Conservation (phyloP, 768 basidiomycete genomes). For the Mycena metata region DNA sequence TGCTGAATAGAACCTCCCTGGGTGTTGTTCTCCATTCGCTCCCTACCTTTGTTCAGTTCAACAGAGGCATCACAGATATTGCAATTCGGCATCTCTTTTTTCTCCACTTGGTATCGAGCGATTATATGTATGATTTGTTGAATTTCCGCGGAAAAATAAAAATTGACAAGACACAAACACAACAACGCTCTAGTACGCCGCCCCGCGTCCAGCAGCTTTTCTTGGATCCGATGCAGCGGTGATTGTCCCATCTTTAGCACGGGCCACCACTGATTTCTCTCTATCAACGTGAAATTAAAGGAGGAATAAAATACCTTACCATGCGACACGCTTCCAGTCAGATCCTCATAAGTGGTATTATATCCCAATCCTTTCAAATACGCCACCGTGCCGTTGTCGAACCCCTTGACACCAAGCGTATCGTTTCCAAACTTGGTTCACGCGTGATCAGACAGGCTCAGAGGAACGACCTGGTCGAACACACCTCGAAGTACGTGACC, state of each 20-base stretch:
- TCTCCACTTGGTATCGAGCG: too few relatives aligned
- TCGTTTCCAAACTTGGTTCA: background rate
- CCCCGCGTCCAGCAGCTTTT: conserved; percentile 24
- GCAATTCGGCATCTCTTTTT: too few relatives aligned
- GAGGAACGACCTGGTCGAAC: background rate
- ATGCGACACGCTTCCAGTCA: conserved; percentile 31
- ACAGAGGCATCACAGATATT: too few relatives aligned
- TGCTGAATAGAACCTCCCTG: too few relatives aligned
- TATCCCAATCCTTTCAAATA: conserved; percentile 38
- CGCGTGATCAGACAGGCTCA: background rate
- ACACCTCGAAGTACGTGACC: conserved; percentile 41
- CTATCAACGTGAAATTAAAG: background rate
- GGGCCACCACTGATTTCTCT: conserved; percentile 23
- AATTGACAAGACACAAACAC: too few relatives aligned
- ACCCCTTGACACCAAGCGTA: conserved; percentile 32
- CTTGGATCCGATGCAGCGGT: conserved; percentile 31
- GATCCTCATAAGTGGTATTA: conserved; percentile 29
- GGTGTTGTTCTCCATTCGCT: too few relatives aligned
- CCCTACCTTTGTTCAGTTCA: too few relatives aligned
- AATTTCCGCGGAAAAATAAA: too few relatives aligned
- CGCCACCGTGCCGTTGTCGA: conserved; percentile 35
- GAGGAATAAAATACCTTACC: conserved; percentile 18
- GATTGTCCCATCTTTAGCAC: conserved; percentile 28
- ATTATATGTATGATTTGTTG: too few relatives aligned
- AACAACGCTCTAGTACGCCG: background rate